phyloP scores from a whole-genome alignment of 2,329 filamentous ascomycete genomes.

The Neofusicoccum parvum region DNA sequence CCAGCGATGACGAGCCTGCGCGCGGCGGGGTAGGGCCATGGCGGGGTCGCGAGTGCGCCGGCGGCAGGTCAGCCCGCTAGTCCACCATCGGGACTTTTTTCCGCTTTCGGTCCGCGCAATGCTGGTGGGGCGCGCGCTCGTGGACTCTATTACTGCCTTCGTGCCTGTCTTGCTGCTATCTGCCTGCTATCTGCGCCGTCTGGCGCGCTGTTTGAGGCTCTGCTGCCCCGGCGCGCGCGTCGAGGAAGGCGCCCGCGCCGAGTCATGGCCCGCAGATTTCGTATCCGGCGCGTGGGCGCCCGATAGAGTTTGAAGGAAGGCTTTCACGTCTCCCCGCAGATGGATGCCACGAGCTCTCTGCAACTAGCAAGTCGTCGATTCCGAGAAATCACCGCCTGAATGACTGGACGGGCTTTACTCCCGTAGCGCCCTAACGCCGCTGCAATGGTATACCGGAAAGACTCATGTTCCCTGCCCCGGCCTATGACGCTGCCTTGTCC shows the following conservation, averaged over 20 bases:
- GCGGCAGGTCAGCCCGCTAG: slow-evolving; percentile 6
- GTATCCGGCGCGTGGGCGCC: neutral
- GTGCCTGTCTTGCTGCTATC: neutral
- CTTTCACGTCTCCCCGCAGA: slow-evolving; percentile 1
- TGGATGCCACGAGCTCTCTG: neutral
- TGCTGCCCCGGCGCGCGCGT: neutral
- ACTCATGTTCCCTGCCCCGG: neutral
- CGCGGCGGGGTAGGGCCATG: slow-evolving; percentile 12
- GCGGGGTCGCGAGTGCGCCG: neutral
- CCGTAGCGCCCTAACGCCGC: slow-evolving; percentile 1
- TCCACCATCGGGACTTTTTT: slow-evolving; percentile 12
- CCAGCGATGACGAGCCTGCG: slow-evolving; percentile 9
- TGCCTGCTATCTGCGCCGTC: neutral
- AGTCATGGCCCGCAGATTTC: neutral
- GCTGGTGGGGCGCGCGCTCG: neutral
- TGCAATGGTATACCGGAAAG: slow-evolving; percentile 2
- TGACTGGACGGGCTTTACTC: neutral
- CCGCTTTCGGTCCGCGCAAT: neutral
- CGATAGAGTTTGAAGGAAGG: neutral
- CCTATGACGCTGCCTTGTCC: neutral
- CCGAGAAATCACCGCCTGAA: slow-evolving; percentile 1
- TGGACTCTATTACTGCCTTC: slow-evolving; percentile 13
- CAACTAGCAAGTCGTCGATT: slow-evolving; percentile 7
- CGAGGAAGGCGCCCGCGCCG: neutral
- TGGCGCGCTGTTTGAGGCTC: slow-evolving; percentile 1